Percentiles rank a stretch among this genome's conserved stretches.
Evolutionary conservation across 331 rosid genomes (phyloP).

Genomic region (Telfairia occidentalis): DNA sequence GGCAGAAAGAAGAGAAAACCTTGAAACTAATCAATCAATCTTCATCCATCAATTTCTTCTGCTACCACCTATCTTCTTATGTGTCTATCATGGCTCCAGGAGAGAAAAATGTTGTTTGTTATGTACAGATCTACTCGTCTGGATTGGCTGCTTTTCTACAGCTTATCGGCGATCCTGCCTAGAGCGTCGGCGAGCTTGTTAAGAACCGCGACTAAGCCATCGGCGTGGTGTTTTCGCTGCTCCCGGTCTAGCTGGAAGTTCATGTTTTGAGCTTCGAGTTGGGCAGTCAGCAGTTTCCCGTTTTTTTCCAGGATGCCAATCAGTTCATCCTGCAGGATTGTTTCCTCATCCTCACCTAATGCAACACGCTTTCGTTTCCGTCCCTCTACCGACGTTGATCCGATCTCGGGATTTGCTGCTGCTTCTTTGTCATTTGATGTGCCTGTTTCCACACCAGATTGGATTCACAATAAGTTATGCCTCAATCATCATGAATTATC

Average conservation of each 20-base stretch:
- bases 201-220: constrained; percentile 62
- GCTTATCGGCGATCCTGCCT: constrained; percentile 82
- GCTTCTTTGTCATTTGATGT: constrained; percentile 41
- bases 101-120: constrained; percentile 5
- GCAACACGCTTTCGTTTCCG: constrained; percentile 64
- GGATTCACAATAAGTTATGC: background rate
- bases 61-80: background rate
- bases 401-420: constrained; percentile 48
- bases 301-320: constrained; percentile 73
- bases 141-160: constrained; percentile 31
- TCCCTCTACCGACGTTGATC: constrained; percentile 64
- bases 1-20: constrained; percentile 4
- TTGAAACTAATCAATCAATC: constrained; percentile 2
- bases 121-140: constrained; percentile 18
- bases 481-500: background rate
- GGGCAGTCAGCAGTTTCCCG: constrained; percentile 59
- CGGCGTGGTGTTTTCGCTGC: constrained; percentile 68
- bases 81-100: background rate
- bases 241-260: constrained; percentile 64
- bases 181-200: constrained; percentile 88
- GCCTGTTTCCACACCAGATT: constrained; percentile 12
- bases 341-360: constrained; percentile 48
- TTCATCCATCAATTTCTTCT: constrained; percentile 4
- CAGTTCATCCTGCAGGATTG: constrained; percentile 45
- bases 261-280: constrained; percentile 64